A percentile compares a stretch with the other conserved stretches of the same genome.
Evolutionary conservation across 352 stramenopile species (phyloP).

Genomic region (Phytopythium kandeliae): DNA sequence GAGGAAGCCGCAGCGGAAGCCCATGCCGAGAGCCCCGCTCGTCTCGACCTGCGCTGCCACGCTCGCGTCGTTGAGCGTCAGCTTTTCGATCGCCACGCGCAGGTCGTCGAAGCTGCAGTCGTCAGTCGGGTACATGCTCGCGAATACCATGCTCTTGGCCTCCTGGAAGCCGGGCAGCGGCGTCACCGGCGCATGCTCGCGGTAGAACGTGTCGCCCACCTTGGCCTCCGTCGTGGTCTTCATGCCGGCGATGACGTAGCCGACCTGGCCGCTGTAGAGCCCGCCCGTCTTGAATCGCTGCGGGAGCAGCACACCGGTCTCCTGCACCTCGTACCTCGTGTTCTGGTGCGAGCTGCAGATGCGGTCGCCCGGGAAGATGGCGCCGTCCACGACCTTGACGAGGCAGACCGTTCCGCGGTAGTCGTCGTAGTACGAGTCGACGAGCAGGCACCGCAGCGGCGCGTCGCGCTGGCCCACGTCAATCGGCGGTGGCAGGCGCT

Average conservation of each 20-base stretch:
- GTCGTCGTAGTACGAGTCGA: slow-evolving; percentile 98
- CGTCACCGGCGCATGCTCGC: slow-evolving; percentile 53
- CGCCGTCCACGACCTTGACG: slow-evolving; percentile 93
- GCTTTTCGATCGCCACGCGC: slow-evolving; percentile 92
- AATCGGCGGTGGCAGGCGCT: slow-evolving; percentile 61
- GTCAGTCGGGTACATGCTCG: slow-evolving; percentile 97
- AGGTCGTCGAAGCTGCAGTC: slow-evolving; percentile 96
- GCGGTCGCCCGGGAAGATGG: slow-evolving; percentile 77
- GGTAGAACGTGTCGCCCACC: slow-evolving; percentile 86
- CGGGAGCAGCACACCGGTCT: slow-evolving; percentile 93
- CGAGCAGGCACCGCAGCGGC: slow-evolving; percentile 90
- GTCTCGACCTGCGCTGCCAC: slow-evolving; percentile 95
- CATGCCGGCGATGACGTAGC: slow-evolving; percentile 97
- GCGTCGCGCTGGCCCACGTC: slow-evolving; percentile 19
- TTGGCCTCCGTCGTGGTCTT: slow-evolving; percentile 96
- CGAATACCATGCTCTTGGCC: slow-evolving; percentile 96
- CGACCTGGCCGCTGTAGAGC: slow-evolving; percentile 92
- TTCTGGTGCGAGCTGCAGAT: slow-evolving; percentile 71
- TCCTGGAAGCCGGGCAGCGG: slow-evolving; percentile 78
- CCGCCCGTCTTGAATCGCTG: slow-evolving; percentile 67
- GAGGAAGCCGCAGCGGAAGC: slow-evolving; percentile 96
- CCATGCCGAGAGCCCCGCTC: slow-evolving; percentile 91
- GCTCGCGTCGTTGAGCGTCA: slow-evolving; percentile 97
- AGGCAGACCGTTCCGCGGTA: slow-evolving; percentile 95
- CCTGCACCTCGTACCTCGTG: slow-evolving; percentile 93